Evolutionary conservation across 306 rosid genomes (phyloP), one percentile per base, ranked within the genome.

Genomic region (Alnus glutinosa): DNA sequence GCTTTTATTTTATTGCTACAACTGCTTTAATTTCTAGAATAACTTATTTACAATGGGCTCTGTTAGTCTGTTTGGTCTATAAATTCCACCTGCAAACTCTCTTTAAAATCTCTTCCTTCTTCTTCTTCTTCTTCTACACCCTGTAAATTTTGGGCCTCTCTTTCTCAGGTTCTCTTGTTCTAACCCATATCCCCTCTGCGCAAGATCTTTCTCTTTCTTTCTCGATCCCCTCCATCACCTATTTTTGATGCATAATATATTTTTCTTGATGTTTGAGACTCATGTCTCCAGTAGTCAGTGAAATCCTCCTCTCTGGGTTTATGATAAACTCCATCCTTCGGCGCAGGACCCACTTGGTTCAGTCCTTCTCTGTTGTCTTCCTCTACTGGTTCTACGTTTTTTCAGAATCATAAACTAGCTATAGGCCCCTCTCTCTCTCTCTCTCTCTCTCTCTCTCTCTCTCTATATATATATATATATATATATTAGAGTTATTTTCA

Each of bases 291-390:
- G 83, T 92, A 73, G 77, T 90, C 79, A 59, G 86, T 83, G 98
- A 92, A 91, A 82, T 88, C 77, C 88, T 93, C 58, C 94, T 85
- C 34, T 89, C 90, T 78, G 92, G 89, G 67, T 86, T 75, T 75
- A 88, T 80, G 86, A 89, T 94, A 52, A 94, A 87, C 77, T 88
- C 96, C 4, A 80, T 89, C 50, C 94, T 90, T 7, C 84, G 89
- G 69, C 89, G 97, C 83, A 83, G 94, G 62, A 88, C 91, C 75
- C 98, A 88, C 81, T 72, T 94, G 62, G 95, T 92, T 52, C 97
- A 91, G 86, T 92, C 97, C 16, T 92, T 94, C 95, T 94, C 97
- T 5, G 95, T 91, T 78, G 97, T 87, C 76, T 94, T 94, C 89
- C 97, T 94, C 75, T 90, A 94, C 85, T 94, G 98, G 98, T 94